A percentile compares a stretch with the other conserved stretches of the same genome.
Conservation (phyloP, 331 rosid species). For the Phaseolus coccineus region DNA sequence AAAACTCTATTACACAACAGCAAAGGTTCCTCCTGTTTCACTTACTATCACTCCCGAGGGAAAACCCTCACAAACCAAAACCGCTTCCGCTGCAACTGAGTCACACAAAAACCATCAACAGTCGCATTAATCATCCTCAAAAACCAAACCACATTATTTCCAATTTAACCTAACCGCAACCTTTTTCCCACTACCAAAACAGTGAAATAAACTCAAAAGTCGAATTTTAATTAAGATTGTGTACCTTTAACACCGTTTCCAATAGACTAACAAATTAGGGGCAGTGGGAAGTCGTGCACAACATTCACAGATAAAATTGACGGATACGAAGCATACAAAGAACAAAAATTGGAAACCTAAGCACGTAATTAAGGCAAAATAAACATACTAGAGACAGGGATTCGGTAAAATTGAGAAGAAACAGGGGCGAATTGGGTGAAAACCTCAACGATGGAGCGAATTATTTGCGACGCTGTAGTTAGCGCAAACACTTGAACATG, state of each 20-base stretch:
- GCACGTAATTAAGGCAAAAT: not conserved
- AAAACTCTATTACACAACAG: slow-evolving; percentile 26
- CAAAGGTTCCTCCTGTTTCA: slow-evolving; percentile 30
- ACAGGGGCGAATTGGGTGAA: slow-evolving; percentile 3
- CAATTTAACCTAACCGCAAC: slow-evolving; percentile 23
- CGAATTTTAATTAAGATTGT: not conserved
- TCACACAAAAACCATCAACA: slow-evolving; percentile 38
- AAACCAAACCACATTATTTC: slow-evolving; percentile 29
- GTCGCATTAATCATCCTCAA: slow-evolving; percentile 28
- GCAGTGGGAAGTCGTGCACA: not conserved
- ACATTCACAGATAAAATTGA: slow-evolving; percentile 4
- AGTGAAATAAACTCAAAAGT: not conserved
- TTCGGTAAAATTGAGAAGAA: slow-evolving; percentile 21
- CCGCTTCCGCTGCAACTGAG: slow-evolving; percentile 44
- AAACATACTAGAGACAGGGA: not conserved
- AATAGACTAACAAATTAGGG: slow-evolving; percentile 4
- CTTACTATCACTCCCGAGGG: not conserved
- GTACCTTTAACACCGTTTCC: not conserved
- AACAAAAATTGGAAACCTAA: not conserved
- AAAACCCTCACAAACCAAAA: slow-evolving; percentile 39
- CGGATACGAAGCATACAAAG: not conserved
- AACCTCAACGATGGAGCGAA: slow-evolving; percentile 3
- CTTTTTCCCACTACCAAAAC: not conserved
- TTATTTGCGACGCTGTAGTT: not conserved
- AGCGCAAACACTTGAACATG: not conserved